Conservation (phyloP, 345 rosid genomes). For the Murraya koenigii region DNA sequence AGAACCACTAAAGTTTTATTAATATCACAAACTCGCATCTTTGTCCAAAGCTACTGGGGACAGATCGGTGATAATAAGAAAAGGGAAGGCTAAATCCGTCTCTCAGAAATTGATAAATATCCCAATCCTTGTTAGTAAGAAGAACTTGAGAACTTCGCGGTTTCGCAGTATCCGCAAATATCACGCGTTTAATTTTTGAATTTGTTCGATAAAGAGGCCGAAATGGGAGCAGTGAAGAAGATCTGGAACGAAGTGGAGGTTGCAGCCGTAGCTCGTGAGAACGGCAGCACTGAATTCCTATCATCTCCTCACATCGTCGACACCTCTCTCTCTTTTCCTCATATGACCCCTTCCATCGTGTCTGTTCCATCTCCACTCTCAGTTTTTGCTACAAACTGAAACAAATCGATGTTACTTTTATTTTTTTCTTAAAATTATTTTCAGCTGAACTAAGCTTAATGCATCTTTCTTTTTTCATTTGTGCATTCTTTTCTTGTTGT, state of each 20-base stretch:
- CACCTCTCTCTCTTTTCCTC: conserved; percentile 52
- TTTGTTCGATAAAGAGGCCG: neutral
- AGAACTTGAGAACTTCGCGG: neutral
- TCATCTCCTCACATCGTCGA: conserved; percentile 52
- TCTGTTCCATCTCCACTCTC: conserved; percentile 27
- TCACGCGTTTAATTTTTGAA: neutral
- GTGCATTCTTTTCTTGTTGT: neutral
- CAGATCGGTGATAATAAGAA: neutral
- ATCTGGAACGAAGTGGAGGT: conserved; percentile 44
- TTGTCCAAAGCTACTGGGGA: neutral
- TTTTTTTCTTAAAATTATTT: neutral
- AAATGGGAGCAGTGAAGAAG: conserved; percentile 51
- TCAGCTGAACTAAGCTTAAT: neutral
- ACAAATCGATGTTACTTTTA: neutral
- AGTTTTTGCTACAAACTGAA: neutral
- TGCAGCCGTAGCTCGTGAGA: conserved; percentile 25
- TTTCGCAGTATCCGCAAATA: neutral
- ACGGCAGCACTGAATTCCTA: conserved; percentile 25
- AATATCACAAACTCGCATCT: no score
- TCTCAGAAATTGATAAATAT: neutral
- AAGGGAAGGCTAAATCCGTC: neutral
- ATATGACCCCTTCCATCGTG: conserved; percentile 66
- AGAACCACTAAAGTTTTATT: no score
- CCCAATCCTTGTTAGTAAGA: no score
- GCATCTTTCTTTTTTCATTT: neutral